Percentiles rank a stretch among this genome's conserved stretches.
phyloP scores from a whole-genome alignment of 2,329 filamentous ascomycete genomes.

The Fusarium illudens region DNA sequence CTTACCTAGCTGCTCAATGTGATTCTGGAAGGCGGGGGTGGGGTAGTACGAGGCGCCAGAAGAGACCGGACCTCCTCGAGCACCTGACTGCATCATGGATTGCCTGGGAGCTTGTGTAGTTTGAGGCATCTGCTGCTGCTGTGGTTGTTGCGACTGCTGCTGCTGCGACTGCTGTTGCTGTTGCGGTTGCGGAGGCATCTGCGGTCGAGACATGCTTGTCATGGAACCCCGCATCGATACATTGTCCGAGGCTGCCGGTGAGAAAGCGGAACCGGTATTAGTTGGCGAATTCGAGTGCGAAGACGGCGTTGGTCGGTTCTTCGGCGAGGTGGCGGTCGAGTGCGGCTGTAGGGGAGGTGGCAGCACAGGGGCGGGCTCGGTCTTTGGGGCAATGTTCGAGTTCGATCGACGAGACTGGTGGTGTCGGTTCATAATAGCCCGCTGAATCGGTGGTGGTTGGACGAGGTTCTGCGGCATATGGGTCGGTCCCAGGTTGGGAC shows the following conservation, averaged over 20 bases:
- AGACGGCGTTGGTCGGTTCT: conserved; percentile 81
- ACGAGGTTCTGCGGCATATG: conserved; percentile 73
- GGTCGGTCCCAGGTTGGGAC: conserved; percentile 78
- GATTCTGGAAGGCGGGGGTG: conserved; percentile 84
- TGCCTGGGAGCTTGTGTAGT: conserved; percentile 40
- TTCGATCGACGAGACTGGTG: conserved; percentile 77
- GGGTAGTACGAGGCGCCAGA: conserved; percentile 73
- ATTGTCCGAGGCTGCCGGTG: conserved; percentile 57
- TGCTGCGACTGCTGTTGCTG: conserved; percentile 28
- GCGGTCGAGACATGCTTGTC: conserved; percentile 44
- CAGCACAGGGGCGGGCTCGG: conserved; percentile 63
- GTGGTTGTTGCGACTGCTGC: conserved; percentile 39
- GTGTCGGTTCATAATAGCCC: conserved; percentile 82
- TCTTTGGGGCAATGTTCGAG: conserved; percentile 78
- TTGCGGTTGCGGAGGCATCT: conserved; percentile 45
- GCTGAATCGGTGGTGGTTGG: conserved; percentile 79
- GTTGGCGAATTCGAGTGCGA: conserved; percentile 73
- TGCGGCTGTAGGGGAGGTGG: conserved; percentile 57
- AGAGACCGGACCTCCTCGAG: conserved; percentile 50
- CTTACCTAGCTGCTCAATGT: conserved; percentile 96
- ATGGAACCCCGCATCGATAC: conserved; percentile 55
- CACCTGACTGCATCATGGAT: conserved; percentile 49
- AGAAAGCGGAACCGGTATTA: conserved; percentile 56
- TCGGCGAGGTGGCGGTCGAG: conserved; percentile 70
- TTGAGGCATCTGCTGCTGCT: conserved; percentile 36